Evolutionary conservation across 176 grass and related monocot genomes (phyloP).

Genomic region (Musa beccarii): DNA sequence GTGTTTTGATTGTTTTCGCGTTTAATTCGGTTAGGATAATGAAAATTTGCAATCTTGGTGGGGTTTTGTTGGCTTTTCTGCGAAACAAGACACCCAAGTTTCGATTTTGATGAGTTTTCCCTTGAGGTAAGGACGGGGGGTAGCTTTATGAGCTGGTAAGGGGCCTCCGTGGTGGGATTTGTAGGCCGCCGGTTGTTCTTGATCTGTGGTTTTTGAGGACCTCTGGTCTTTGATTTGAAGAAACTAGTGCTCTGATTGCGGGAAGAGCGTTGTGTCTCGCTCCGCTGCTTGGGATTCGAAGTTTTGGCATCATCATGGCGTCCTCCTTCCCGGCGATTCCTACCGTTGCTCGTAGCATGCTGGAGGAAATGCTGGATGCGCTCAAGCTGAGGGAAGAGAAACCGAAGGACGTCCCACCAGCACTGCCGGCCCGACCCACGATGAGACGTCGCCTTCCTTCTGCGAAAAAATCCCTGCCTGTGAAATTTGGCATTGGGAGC

Average conservation of each 20-base stretch:
- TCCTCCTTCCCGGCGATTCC: no score
- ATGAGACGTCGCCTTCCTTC: slow-evolving; percentile 25
- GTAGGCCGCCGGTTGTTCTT: no score
- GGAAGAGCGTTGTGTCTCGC: background rate
- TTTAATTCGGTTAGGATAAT: background rate
- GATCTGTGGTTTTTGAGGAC: no score
- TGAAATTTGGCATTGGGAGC: background rate
- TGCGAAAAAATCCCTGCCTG: slow-evolving; percentile 7
- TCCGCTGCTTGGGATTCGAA: background rate
- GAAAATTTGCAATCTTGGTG: background rate
- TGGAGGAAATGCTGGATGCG: slow-evolving; percentile 26
- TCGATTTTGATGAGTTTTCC: background rate
- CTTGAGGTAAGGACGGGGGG: no score
- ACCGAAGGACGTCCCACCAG: slow-evolving; percentile 26
- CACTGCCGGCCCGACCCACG: slow-evolving; percentile 23
- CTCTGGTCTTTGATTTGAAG: no score
- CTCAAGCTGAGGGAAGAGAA: slow-evolving; percentile 32
- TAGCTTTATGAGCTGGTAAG: no score
- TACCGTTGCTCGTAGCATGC: slow-evolving; percentile 6
- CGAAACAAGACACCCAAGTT: background rate
- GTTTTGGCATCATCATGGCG: background rate
- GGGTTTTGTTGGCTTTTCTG: background rate
- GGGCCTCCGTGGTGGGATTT: no score
- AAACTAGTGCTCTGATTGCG: no score
- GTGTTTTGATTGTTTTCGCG: no score